These are phyloP conservation scores for Cercospora sojina DNA, from an alignment of 2,329 filamentous ascomycete genomes.

Conservation along the genomic window DNA sequence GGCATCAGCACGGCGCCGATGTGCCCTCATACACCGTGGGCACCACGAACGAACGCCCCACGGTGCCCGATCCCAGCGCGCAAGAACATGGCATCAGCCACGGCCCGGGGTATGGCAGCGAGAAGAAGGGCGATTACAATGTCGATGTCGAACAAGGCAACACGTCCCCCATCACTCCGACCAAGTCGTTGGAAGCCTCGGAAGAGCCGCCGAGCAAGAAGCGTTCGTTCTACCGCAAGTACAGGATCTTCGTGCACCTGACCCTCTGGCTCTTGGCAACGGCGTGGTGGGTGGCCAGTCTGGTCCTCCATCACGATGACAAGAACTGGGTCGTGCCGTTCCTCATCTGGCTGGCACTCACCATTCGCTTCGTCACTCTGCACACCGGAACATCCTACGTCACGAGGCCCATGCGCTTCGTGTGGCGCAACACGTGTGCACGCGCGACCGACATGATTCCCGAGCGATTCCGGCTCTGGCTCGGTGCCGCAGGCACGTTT, in stretches of 20 bases:
- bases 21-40: constrained; percentile 24
- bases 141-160: constrained; percentile 29
- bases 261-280: constrained; percentile 30
- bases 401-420: constrained; percentile 63
- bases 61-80: constrained; percentile 24
- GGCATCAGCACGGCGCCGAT: constrained; percentile 23
- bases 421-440: constrained; percentile 67
- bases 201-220: constrained; percentile 19
- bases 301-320: constrained; percentile 70
- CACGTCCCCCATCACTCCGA: constrained; percentile 19
- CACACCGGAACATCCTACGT: constrained; percentile 68
- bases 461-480: constrained; percentile 60
- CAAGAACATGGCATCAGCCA: constrained; percentile 23
- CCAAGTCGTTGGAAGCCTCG: constrained; percentile 19
- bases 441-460: constrained; percentile 63
- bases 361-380: constrained; percentile 70
- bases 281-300: constrained; percentile 74
- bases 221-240: constrained; percentile 47
- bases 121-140: constrained; percentile 25
- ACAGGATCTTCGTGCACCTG: constrained; percentile 46
- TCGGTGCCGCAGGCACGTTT: constrained; percentile 64
- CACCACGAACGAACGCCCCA: constrained; percentile 26
- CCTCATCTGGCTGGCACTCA: constrained; percentile 73
- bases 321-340: constrained; percentile 83
- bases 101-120: constrained; percentile 17